Base-by-base conservation (phyloP, 2,329 filamentous ascomycete species). In the Paramyrothecium sp. region DNA sequence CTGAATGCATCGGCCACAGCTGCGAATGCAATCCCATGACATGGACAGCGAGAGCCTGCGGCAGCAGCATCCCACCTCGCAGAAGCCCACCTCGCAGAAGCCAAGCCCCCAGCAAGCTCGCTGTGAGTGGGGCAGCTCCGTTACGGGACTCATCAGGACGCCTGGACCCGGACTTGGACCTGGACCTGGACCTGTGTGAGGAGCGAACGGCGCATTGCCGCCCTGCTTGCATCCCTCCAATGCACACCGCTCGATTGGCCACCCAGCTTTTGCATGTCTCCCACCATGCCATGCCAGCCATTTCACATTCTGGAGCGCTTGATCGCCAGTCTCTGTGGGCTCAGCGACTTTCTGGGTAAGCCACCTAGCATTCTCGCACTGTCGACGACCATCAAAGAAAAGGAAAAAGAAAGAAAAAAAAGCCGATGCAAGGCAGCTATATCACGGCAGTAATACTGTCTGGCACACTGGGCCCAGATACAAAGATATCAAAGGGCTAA, bases 181-280 rank as follows among this genome's bases (percentile, higher is more conserved):
- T 30, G 26, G 26, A 30, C 26, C 26, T 30, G 26, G 26, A 30
- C 26, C 26, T 44, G 38, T 19, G 13, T 44, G 4, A 7, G 38
- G 13, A 44, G 38, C 38, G 38, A 44, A 44, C 38, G 38, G 38
- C 38, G 38, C 38, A 44, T 30, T 30, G 38, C 38, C 38, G 38
- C 38, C 38, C 38, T 38, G 51, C 26, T 10, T 41, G 51, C 51
- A 53, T 34, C 19, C 26, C 26, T 30, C 26, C 26, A n/a, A 19
- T 33, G 51, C 51, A 53, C 51, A 53, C 51, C 51, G 51, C 51
- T 53, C 12, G 30, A 53, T 53, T 53, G 26, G 51, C 51, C 51
- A 51, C 22, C 13, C 38, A 44, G 38, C 38, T 44, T 5, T 44
- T 44, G 38, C 38, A 44, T 44, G 38, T 4, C 38, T 17, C 38